Evolutionary conservation across 164 flowering plant genomes (phyloP), one percentile per base, ranked within the genome.

Genomic region (Magnolia officinalis): DNA sequence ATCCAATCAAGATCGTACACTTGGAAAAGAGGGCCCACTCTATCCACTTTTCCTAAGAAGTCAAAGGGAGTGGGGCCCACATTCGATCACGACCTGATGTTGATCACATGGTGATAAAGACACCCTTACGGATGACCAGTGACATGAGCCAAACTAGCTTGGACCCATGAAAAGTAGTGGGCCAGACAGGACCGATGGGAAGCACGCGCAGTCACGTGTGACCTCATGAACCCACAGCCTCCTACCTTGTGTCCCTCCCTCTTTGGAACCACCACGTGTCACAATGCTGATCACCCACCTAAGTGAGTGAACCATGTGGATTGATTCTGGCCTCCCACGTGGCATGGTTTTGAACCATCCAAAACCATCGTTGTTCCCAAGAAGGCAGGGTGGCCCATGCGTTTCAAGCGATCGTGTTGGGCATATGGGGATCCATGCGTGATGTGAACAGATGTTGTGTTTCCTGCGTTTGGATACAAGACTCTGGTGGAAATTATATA

Each of bases 131-230:
- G 26, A 26, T 26, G 26, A 26, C 26, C 26, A 26, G 26, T 26
- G 26, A 26, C 26, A 26, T 26, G 1, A 26, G 26, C 26, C 26
- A 26, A 26, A 26, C 26, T 26, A 26, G 26, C 26, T 1, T n/a
- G n/a, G 24, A 3, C 29, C 1, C 29, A 26, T 26, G 1, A 1
- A 26, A 1, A 26, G 29, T 26, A 26, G 59, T 2, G 63, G 75
- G 72, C 63, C 14, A 50, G 18, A 21, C 45, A 63, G 19, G 61
- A 70, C 66, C 68, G 10, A 65, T 23, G 37, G 68, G 24, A 24
- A 9, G 79, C 75, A 77, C 79, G 73, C 67, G 79, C 79, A 21
- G 1, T 67, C 79, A 77, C 79, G 73, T n/a, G n/a, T 77, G 79
- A 65, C 55, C 67, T 67, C 64, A 21, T 61, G 45, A 63, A 77